Evolutionary conservation across 306 rosid species (phyloP).

Genomic region (Corylus heterophylla): DNA sequence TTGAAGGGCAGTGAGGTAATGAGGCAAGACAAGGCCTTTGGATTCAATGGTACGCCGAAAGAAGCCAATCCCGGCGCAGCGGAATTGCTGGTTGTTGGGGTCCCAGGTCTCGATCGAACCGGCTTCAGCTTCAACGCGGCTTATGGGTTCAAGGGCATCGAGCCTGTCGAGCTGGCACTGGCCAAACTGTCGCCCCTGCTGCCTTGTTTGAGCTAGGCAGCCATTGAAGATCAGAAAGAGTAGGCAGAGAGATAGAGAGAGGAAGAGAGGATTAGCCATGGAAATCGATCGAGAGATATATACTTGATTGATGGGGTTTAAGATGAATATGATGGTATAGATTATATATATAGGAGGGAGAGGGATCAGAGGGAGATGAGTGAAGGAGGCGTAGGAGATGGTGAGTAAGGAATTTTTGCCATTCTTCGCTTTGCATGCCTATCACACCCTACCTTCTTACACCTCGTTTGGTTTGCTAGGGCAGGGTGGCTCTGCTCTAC

Average conservation of each 20-base stretch:
- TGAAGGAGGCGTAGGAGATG: conserved; percentile 32
- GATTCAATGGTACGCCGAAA: conserved; percentile 33
- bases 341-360: neutral
- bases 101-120: conserved; percentile 50
- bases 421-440: conserved; percentile 53
- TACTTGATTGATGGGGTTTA: neutral
- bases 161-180: conserved; percentile 36
- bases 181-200: neutral
- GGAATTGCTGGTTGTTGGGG: conserved; percentile 38
- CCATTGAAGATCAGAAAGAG: neutral
- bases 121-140: conserved; percentile 34
- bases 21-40: conserved; percentile 53
- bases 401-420: conserved; percentile 34
- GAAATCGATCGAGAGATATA: too few species aligned
- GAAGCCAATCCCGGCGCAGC: conserved; percentile 41
- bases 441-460: conserved; percentile 24
- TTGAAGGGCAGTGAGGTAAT: conserved; percentile 38
- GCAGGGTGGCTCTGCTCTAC: conserved; percentile 35
- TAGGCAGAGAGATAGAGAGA: neutral
- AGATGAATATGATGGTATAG: neutral
- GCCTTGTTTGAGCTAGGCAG: neutral
- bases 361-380: neutral
- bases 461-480: conserved; percentile 32
- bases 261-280: neutral
- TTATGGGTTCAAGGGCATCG: conserved; percentile 28